phyloP scores from a whole-genome alignment of 768 basidiomycete genomes.

The Hortiboletus flavorubellus region DNA sequence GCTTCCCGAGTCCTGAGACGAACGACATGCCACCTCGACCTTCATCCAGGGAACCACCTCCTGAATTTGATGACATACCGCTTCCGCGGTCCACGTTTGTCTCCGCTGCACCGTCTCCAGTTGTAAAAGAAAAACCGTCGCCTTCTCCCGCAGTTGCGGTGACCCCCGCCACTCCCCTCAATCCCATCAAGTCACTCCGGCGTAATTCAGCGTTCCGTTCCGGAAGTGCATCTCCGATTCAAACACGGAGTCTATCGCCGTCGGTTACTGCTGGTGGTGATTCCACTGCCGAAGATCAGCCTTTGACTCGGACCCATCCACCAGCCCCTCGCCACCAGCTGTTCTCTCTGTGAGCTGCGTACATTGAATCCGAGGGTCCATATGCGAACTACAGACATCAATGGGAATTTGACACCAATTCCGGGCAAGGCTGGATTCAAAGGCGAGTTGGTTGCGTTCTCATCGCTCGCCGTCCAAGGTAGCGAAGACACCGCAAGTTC shows the following conservation, averaged over 20 bases:
- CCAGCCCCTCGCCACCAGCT: too few relatives aligned
- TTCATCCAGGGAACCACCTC: slow-evolving; percentile 60
- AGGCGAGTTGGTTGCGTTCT: slow-evolving; percentile 88
- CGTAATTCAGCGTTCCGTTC: slow-evolving; percentile 34
- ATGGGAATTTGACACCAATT: slow-evolving; percentile 90
- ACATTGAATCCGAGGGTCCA: too few relatives aligned
- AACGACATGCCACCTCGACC: slow-evolving; percentile 39
- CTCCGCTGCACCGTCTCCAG: slow-evolving; percentile 24
- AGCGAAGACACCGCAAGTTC: slow-evolving; percentile 81
- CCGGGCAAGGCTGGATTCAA: slow-evolving; percentile 72
- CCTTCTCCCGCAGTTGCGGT: slow-evolving; percentile 35
- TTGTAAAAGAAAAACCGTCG: slow-evolving; percentile 18
- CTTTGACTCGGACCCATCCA: too few relatives aligned
- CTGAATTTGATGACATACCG: slow-evolving; percentile 46
- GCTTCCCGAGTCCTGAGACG: slow-evolving; percentile 42
- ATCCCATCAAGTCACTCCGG: slow-evolving; percentile 43
- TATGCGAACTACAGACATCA: too few relatives aligned
- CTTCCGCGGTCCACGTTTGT: slow-evolving; percentile 18
- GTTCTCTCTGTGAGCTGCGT: too few relatives aligned
- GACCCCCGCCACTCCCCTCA: slow-evolving; percentile 51
- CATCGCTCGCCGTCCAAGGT: slow-evolving; percentile 85
- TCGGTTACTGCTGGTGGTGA: slow-evolving; percentile 26
- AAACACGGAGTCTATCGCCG: slow-evolving; percentile 44
- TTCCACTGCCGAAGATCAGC: slow-evolving; percentile 31
- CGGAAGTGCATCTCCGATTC: slow-evolving; percentile 32